Conservation (phyloP, 169 alveolate genomes). For the Eimeria praecox region DNA sequence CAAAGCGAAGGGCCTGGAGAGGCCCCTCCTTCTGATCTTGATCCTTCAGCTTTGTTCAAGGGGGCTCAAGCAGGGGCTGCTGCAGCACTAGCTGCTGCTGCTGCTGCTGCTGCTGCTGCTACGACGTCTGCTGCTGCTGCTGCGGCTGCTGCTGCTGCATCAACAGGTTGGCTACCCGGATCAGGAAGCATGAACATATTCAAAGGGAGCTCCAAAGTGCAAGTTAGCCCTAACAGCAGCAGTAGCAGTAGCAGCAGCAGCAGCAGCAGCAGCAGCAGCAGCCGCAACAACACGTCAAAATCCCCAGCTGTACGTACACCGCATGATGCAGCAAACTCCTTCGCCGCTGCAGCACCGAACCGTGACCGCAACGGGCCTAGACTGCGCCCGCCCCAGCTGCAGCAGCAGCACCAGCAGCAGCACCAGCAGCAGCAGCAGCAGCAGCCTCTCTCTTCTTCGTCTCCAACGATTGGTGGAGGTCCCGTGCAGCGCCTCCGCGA, state of each 20-base stretch:
- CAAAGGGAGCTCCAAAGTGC: background rate
- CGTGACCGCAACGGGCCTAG: background rate
- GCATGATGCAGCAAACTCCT: background rate
- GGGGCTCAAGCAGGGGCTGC: conserved; percentile 59
- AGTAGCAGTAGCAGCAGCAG: too few species aligned
- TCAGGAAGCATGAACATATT: background rate
- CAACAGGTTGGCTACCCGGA: conserved; percentile 17
- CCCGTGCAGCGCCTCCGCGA: background rate
- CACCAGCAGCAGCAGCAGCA: conserved; percentile 44
- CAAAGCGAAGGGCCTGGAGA: background rate
- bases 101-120: conserved; percentile 45
- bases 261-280: too few species aligned
- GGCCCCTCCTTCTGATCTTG: conserved; percentile 18
- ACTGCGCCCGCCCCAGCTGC: conserved; percentile 11
- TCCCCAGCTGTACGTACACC: background rate
- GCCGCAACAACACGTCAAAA: background rate
- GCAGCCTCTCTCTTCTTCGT: background rate
- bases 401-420: background rate
- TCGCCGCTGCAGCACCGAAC: conserved; percentile 4
- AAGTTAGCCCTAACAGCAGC: background rate
- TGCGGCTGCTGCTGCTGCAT: conserved; percentile 52
- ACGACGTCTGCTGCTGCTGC: conserved; percentile 35
- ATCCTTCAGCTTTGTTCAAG: background rate
- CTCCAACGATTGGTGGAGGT: background rate
- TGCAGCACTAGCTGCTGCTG: background rate